Evolutionary conservation across 805 yeast species (phyloP), one percentile per base, ranked within the genome.

Genomic region (Kuraishia piskuri): DNA sequence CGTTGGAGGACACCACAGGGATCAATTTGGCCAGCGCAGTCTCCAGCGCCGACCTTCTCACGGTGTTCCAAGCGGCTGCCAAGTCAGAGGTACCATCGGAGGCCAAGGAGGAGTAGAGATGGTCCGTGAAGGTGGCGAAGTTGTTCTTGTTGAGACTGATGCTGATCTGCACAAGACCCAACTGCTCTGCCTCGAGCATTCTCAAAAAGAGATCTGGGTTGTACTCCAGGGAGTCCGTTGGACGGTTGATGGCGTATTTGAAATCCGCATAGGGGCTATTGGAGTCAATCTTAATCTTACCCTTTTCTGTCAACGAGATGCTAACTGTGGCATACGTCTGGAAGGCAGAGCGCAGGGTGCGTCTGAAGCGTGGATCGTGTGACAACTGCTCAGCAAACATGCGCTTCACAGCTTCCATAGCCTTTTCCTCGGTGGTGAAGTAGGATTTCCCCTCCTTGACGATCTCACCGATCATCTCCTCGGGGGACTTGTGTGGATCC

Each of bases 111-210:
- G 74, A 68, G 58, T 75, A 75, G 55, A 78, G 71, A 57, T 80
- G 82, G 47, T 78, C 80, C 4, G 70, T 66, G 64, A 66, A 77
- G 61, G 56, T 74, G 52, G 53, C 71, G 58, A 64, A 74, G 56
- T 72, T 71, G 62, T 64, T 68, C 74, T 60, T 82, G 14, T 31
- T 31, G 73, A 59, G 78, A 69, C 72, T 79, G 40, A 91, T 78
- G 47, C 85, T 79, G 22, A 90, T 77, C 50, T 76, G 80, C 49
- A 88, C 77, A 54, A 88, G 77, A 31, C 96, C 95, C 58, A 81
- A 76, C 5, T 82, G 68, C 66, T 94, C 99, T 2, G 98, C 99
- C 63, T 87, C 91, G 50, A 91, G 70, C 96, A 94, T 94, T 62
- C 95, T 80, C 62, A 94, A 73, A 60, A 87, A 89, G 46, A 86